Evolutionary conservation across 2,329 filamentous ascomycete genomes (phyloP).

Genomic region (Knoxdaviesia proteae): DNA sequence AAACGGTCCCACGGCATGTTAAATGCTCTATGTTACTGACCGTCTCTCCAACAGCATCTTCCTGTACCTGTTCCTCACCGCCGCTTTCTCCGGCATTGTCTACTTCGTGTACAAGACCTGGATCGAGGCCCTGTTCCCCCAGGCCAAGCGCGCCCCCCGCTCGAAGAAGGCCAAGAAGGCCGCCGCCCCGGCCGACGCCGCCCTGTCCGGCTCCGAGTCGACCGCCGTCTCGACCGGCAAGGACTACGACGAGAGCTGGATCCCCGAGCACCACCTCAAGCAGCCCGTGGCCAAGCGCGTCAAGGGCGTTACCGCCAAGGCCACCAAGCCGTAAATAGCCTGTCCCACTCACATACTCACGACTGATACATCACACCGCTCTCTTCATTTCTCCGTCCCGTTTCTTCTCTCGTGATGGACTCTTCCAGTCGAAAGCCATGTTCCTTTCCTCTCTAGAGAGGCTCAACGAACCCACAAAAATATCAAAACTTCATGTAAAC

Average conservation of each 20-base stretch:
- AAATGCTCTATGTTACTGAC: too few species aligned
- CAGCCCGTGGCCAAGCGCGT: constrained; percentile 52
- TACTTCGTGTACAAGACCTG: constrained; percentile 98
- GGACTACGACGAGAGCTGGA: constrained; percentile 83
- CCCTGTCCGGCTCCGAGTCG: constrained; percentile 49
- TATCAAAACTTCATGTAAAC: too few species aligned
- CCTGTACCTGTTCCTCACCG: constrained; percentile 79
- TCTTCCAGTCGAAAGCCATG: too few species aligned
- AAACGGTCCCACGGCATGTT: neutral
- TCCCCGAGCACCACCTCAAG: constrained; percentile 74
- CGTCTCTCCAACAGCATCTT: constrained; percentile 48
- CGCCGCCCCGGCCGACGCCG: constrained; percentile 37
- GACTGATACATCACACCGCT: too few species aligned
- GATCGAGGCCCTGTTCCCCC: constrained; percentile 89
- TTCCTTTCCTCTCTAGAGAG: too few species aligned
- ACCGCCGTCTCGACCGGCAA: constrained; percentile 49
- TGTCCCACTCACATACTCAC: neutral
- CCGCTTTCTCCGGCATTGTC: constrained; percentile 55
- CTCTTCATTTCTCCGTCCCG: too few species aligned
- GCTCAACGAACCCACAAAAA: too few species aligned
- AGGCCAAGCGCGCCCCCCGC: constrained; percentile 50
- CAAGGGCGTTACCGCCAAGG: constrained; percentile 30
- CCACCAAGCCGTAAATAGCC: constrained; percentile 14
- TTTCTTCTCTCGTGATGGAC: too few species aligned
- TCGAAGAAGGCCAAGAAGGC: constrained; percentile 45